Evolutionary conservation across 257 asterid species (phyloP).

Genomic region (Solanum ossicruentum): DNA sequence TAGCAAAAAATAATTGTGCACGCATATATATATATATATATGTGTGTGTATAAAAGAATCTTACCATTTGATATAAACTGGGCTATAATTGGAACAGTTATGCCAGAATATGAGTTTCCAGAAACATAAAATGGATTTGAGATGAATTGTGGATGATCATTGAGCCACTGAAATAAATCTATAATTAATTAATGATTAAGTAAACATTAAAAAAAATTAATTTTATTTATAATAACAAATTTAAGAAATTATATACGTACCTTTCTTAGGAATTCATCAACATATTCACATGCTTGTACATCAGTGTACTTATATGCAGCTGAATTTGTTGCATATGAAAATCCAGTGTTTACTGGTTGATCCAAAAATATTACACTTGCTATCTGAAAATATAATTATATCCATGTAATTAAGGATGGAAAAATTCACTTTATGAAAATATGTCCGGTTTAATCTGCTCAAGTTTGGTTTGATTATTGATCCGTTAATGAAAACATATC

Average conservation of each 20-base stretch:
- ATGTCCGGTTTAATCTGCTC: no score
- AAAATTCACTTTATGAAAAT: no score
- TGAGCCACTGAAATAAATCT: constrained; percentile 20
- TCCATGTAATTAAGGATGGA: no score
- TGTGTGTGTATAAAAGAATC: no score
- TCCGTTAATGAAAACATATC: no score
- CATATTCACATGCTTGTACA: neutral
- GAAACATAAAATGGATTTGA: constrained; percentile 14
- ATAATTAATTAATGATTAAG: neutral
- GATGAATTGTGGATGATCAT: constrained; percentile 10
- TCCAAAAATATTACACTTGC: neutral
- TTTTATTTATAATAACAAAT: neutral
- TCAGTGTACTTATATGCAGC: neutral
- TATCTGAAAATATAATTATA: neutral
- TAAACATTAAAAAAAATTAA: neutral
- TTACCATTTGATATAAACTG: constrained; percentile 16
- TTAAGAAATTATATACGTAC: neutral
- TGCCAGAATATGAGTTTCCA: constrained; percentile 31
- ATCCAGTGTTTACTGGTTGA: neutral
- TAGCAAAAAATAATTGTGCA: no score
- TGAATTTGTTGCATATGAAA: neutral
- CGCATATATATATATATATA: no score
- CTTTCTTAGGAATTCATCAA: neutral
- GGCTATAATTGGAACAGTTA: constrained; percentile 8
- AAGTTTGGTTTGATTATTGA: no score